A percentile compares a stretch with the other conserved stretches of the same genome.
Conservation (phyloP, 148 eudicot species). For the Rhododendron griersonianum region DNA sequence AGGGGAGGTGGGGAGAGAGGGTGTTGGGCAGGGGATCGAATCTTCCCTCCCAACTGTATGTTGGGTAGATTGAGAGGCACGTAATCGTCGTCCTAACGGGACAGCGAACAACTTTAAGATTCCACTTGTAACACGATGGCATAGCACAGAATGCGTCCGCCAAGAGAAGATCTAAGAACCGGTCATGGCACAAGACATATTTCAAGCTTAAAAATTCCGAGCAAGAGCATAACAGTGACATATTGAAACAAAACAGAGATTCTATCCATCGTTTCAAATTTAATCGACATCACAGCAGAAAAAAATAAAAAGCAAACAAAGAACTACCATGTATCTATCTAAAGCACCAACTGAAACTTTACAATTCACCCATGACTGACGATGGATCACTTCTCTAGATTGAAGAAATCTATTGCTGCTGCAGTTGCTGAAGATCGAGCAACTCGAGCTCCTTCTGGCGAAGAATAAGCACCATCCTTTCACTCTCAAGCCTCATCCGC, state of each 20-base stretch:
- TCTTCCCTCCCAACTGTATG: too few relatives aligned
- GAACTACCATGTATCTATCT: background rate
- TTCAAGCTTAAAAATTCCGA: background rate
- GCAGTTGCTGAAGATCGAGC: constrained; percentile 22
- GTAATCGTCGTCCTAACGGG: background rate
- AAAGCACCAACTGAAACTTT: background rate
- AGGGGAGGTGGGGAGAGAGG: too few relatives aligned
- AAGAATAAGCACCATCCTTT: constrained; percentile 65
- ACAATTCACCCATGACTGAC: constrained; percentile 24
- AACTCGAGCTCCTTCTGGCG: constrained; percentile 66
- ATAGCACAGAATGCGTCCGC: background rate
- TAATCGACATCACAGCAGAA: background rate
- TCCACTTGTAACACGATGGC: background rate
- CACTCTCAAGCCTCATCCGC: constrained; percentile 59
- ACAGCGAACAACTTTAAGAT: background rate
- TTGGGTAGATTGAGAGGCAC: background rate
- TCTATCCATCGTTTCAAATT: background rate
- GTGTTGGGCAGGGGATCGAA: too few relatives aligned
- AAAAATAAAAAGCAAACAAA: background rate
- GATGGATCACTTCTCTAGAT: constrained; percentile 35
- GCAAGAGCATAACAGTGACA: background rate
- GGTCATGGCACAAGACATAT: background rate
- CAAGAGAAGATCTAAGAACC: background rate
- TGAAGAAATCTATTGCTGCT: constrained; percentile 16
- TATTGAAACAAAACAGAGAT: background rate